Percentiles rank a stretch among this genome's conserved stretches.
Evolutionary conservation across 1,284 basidiomycete species (phyloP).

Genomic region (Ganoderma leucocontextum): DNA sequence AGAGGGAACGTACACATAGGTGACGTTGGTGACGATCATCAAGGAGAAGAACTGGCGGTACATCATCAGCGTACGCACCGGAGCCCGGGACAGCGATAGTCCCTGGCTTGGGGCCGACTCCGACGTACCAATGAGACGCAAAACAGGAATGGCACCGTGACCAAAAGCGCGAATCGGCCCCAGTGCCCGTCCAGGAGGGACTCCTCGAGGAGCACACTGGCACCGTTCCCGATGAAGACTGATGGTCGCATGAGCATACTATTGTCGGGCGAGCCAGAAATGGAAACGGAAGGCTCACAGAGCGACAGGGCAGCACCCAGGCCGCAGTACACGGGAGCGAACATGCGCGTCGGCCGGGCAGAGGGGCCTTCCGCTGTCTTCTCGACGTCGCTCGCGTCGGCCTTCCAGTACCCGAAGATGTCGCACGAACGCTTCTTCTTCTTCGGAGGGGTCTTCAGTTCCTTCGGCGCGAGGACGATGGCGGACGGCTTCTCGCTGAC

Average conservation of each 20-base stretch:
- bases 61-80: too few species aligned
- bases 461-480: constrained; percentile 39
- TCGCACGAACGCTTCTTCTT: constrained; percentile 44
- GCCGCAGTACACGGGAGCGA: constrained; percentile 82
- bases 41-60: constrained; percentile 64
- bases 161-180: constrained; percentile 69
- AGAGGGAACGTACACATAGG: constrained; percentile 56
- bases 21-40: constrained; percentile 66
- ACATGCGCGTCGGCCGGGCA: constrained; percentile 67
- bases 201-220: constrained; percentile 68
- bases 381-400: constrained; percentile 54
- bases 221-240: constrained; percentile 73
- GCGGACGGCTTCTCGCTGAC: constrained; percentile 29
- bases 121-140: constrained; percentile 73
- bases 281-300: constrained; percentile 52
- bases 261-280: constrained; percentile 16
- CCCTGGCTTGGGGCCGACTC: too few species aligned
- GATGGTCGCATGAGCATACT: constrained; percentile 6
- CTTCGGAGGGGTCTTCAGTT: constrained; percentile 39
- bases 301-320: constrained; percentile 69
- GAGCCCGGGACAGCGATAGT: not conserved
- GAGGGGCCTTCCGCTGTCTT: constrained; percentile 48
- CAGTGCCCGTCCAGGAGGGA: constrained; percentile 73
- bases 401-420: constrained; percentile 45
- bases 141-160: constrained; percentile 73